These are phyloP conservation scores for Coniochaeta hoffmannii DNA, from an alignment of 2,329 filamentous ascomycete genomes.

Conservation along the genomic window DNA sequence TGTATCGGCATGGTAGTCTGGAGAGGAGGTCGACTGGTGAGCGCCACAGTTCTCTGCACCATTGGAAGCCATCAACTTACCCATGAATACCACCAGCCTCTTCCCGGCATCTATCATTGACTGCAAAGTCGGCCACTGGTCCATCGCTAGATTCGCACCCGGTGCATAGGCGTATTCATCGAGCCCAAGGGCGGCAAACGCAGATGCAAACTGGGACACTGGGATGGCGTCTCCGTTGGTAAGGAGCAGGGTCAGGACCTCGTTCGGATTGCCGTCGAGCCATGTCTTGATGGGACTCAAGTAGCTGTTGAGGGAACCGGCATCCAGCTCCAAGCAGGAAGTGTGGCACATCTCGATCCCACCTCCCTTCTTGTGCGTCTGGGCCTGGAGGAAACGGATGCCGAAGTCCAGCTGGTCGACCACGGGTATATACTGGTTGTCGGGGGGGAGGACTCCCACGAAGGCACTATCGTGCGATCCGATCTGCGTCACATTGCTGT, in stretches of 20 bases:
- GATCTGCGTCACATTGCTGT: conserved; percentile 53
- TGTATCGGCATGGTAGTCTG: conserved; percentile 53
- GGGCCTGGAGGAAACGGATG: conserved; percentile 56
- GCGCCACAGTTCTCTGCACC: neutral
- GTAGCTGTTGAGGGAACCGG: conserved; percentile 47
- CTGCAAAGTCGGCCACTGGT: conserved; percentile 64
- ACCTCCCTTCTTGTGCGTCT: conserved; percentile 47
- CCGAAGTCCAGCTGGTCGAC: conserved; percentile 52
- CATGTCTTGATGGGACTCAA: conserved; percentile 51
- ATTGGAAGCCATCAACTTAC: conserved; percentile 25
- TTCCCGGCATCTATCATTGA: conserved; percentile 54
- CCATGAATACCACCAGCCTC: conserved; percentile 65
- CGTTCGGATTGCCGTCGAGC: conserved; percentile 49
- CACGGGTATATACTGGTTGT: conserved; percentile 56
- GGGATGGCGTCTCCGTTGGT: conserved; percentile 54
- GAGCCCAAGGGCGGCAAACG: conserved; percentile 49
- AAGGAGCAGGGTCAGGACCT: conserved; percentile 56
- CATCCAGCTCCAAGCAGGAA: conserved; percentile 50
- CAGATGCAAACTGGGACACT: conserved; percentile 44
- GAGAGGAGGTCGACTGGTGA: neutral
- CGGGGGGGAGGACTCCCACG: conserved; percentile 41
- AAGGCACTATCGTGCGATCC: conserved; percentile 62
- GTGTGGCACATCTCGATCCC: conserved; percentile 59
- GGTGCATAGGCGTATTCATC: conserved; percentile 50
- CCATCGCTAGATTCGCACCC: conserved; percentile 26